Conservation (phyloP, 306 rosid species). For the Macrotyloma uniflorum region DNA sequence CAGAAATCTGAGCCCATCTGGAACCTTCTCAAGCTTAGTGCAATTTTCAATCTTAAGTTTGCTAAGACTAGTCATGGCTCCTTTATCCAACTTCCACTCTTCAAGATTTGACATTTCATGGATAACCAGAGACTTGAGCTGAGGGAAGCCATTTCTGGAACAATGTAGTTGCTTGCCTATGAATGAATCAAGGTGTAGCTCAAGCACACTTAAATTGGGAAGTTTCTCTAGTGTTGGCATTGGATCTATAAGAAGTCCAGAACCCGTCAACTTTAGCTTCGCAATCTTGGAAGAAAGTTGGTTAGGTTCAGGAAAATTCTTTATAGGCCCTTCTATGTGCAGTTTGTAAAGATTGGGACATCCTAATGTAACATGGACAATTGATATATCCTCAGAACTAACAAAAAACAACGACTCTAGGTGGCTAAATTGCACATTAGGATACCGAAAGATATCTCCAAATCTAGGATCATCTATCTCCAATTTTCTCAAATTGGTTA, state of each 20-base stretch:
- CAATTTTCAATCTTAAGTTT: conserved; percentile 39
- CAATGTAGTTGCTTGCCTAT: conserved; percentile 40
- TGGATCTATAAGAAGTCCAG: conserved; percentile 41
- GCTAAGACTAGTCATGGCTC: conserved; percentile 47
- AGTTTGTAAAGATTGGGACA: conserved; percentile 53
- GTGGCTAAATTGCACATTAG: conserved; percentile 17
- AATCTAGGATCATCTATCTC: conserved; percentile 47
- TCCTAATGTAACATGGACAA: conserved; percentile 35
- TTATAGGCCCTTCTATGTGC: conserved; percentile 31
- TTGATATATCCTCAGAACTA: conserved; percentile 43
- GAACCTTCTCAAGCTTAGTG: conserved; percentile 42
- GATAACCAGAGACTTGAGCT: conserved; percentile 42
- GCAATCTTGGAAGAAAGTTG: conserved; percentile 42
- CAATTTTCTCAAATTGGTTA: conserved; percentile 52
- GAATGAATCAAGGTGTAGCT: conserved; percentile 39
- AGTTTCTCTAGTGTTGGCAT: conserved; percentile 51
- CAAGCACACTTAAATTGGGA: conserved; percentile 49
- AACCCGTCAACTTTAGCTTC: conserved; percentile 38
- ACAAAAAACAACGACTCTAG: conserved; percentile 52
- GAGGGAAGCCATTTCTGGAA: conserved; percentile 47
- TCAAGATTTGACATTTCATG: conserved; percentile 15
- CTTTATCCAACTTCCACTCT: conserved; percentile 58
- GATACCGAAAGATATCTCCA: conserved; percentile 43
- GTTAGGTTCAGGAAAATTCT: conserved; percentile 31
- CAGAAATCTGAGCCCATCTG: conserved; percentile 51